Base-by-base conservation (phyloP, 768 basidiomycete genomes). In the Boletellus sp. region DNA sequence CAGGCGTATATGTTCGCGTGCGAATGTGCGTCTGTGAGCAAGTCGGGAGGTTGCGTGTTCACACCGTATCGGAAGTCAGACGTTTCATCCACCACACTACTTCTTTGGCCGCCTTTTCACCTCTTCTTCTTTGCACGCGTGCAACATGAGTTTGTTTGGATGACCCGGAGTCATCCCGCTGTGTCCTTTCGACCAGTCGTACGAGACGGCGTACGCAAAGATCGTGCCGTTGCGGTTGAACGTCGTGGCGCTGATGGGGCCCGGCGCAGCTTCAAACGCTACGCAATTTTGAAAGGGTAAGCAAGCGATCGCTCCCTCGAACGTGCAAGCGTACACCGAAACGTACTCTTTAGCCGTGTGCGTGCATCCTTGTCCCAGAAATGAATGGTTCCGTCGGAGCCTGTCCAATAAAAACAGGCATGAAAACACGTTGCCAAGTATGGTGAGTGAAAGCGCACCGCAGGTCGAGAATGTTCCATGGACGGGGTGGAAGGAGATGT, bases 311-410 rank as follows among this genome's bases (percentile, higher is more conserved):
- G n/a, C 9, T 6, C 9, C 26, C 23, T 13, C 22, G 40, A 6
- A 15, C 11, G 8, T 5, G 24, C 35, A 20, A 28, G 28, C 11
- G 39, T 12, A 20, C 9, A 31, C 24, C 17, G n/a, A 40, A 37
- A 51, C 55, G 42, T 57, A 94, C 92, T 84, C 73, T 94, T 96
- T 72, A 97, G 78, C 35, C 94, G 85, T 7, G 88, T 92, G 50
- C 93, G 85, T 8, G 88, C 84, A 58, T 94, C 88, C 70, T 93
- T 94, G 70, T 96, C 93, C 93, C 93, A 95, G 68, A 88, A 90
- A 76, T 91, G 87, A 65, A 94, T 84, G 3, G 86, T 86, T 17
- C 91, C 91, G 56, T 94, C 91, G 37, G 87, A 78, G 10, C 87
- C 87, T 87, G 45, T 53, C 48, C 41, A 8, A 55, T 46, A 33